Evolutionary conservation across 768 basidiomycete species (phyloP).

Genomic region (Leccinellum albellum): DNA sequence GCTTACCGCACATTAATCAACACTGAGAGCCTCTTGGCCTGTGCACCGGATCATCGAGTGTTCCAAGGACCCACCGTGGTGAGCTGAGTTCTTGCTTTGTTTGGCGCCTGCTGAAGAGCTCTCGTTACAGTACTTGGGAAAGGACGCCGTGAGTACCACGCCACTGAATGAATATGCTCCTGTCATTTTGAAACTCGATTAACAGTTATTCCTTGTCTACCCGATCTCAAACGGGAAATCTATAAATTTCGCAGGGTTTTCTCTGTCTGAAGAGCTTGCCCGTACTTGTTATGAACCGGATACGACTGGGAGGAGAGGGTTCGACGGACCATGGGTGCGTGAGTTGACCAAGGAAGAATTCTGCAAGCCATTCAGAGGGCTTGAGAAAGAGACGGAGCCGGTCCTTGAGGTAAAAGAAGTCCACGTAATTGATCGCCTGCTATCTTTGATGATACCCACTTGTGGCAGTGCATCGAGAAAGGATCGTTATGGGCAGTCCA

Average conservation of each 20-base stretch:
- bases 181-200: background rate
- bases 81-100: constrained; percentile 7
- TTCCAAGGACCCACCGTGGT: constrained; percentile 50
- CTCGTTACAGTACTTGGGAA: constrained; percentile 51
- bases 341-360: constrained; percentile 45
- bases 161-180: background rate
- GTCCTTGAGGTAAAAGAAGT: constrained; percentile 46
- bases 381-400: constrained; percentile 59
- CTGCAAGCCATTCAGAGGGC: constrained; percentile 40
- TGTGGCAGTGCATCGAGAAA: constrained; percentile 46
- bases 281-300: constrained; percentile 36
- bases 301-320: constrained; percentile 11
- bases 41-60: constrained; percentile 45
- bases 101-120: background rate
- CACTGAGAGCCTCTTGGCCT: constrained; percentile 41
- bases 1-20: constrained; percentile 61
- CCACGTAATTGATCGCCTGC: background rate
- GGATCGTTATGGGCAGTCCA: constrained; percentile 64
- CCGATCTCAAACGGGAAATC: constrained; percentile 54
- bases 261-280: constrained; percentile 46
- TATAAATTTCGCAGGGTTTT: constrained; percentile 64
- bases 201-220: constrained; percentile 57
- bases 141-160: constrained; percentile 37
- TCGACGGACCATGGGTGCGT: constrained; percentile 45
- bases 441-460: background rate